Base-by-base conservation (phyloP, 2,329 filamentous ascomycete species). In the Beauveria rudraprayagi region DNA sequence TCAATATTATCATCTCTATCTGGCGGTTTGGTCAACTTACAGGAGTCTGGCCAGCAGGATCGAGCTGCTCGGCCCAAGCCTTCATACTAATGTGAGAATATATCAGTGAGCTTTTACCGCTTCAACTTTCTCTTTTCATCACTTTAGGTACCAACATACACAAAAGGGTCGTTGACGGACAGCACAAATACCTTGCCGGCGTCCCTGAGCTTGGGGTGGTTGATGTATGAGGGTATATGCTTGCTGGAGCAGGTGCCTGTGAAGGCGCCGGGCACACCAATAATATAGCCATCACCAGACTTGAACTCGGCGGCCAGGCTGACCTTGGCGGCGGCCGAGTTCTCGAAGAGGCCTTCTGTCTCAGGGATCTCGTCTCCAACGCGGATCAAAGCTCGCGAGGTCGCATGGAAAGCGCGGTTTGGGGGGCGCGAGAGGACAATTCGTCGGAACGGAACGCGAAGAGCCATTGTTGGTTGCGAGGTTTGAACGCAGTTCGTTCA, bases 161-260 rank as follows among this genome's bases (percentile, higher is more conserved):
- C 92, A 73, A 97, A 97, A 22, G 92, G 85, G 73, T 97, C 93
- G 72, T 97, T 97, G 71, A 97, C 92, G 17, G 90, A 87, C 61
- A 97, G 86, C 46, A 97, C 91, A 70, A 95, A 96, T 51, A 96
- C 90, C 69, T 89, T 81, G 54, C 92, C 92, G 34, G 90, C 91
- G 63, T 87, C 80, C 77, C 90, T 90, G 67, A 95, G 81, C 72
- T 87, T 85, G 60, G 87, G 82, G 71, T 91, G 89, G 70, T 85
- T 86, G 74, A 97, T 88, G 77, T 92, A 97, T 60, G 90, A 89
- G 1, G 93, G 93, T 51, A 97, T 81, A 72, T 97, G 93, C 64
- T 73, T 78, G 70, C 78, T 76, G 51, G 82, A 85, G 77, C 81
- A 84, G 30, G 78, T 79, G 28, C 77, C 76, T 1, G 80, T 83